phyloP scores from a whole-genome alignment of 805 yeast genomes.

The Yarrowia sp. region DNA sequence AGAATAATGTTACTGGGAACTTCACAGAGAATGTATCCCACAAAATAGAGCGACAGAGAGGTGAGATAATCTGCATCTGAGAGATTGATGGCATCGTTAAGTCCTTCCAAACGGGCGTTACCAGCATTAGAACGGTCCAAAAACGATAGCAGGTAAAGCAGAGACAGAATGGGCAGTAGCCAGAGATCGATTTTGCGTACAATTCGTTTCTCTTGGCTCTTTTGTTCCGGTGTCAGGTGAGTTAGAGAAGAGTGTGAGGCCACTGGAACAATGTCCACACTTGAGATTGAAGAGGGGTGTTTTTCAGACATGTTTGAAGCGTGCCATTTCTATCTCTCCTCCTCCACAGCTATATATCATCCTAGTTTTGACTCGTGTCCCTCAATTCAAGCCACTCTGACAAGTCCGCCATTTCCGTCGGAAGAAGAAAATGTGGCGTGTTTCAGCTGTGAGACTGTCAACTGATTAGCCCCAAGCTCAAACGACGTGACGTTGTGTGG shows the following conservation, averaged over 20 bases:
- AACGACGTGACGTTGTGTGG: background rate
- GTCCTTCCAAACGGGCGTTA: constrained; percentile 48
- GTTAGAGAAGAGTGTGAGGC: background rate
- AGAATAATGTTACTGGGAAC: constrained; percentile 41
- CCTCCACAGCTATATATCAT: background rate
- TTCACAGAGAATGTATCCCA: constrained; percentile 40
- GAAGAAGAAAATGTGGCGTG: background rate
- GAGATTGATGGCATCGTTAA: constrained; percentile 43
- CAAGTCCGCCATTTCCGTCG: background rate
- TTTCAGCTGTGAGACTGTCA: background rate
- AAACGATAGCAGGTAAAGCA: constrained; percentile 45
- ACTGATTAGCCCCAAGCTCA: background rate
- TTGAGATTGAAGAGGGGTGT: background rate
- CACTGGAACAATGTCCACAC: background rate
- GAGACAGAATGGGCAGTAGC: constrained; percentile 45
- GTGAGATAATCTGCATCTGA: constrained; percentile 45
- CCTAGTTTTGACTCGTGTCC: background rate
- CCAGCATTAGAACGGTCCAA: constrained; percentile 48
- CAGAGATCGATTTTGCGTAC: constrained; percentile 44
- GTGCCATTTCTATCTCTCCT: too few relatives aligned
- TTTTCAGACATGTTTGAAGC: constrained; percentile 8
- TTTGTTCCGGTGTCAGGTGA: background rate
- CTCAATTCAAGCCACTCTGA: background rate
- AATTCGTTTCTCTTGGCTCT: constrained; percentile 10
- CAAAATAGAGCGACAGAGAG: constrained; percentile 44